Conservation (phyloP, 1,284 basidiomycete species). For the Ganoderma boninense region DNA sequence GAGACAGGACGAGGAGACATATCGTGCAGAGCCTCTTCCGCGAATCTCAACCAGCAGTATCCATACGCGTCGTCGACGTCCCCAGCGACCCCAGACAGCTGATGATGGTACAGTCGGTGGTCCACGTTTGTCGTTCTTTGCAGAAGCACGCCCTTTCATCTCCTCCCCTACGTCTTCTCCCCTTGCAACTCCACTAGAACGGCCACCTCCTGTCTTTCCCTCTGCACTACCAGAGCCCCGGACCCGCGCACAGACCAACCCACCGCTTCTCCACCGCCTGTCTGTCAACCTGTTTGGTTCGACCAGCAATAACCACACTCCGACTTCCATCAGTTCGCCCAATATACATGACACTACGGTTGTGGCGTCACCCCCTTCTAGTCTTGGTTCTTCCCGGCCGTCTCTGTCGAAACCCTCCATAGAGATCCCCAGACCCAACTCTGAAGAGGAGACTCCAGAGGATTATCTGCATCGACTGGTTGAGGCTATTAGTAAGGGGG, state of each 20-base stretch:
- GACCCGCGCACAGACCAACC: conserved; percentile 72
- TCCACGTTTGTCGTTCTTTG: conserved; percentile 30
- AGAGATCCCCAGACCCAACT: conserved; percentile 59
- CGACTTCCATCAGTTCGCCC: conserved; percentile 39
- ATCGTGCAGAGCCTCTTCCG: conserved; percentile 21
- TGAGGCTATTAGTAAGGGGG: conserved; percentile 73
- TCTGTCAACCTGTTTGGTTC: conserved; percentile 74
- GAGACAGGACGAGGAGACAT: conserved; percentile 22
- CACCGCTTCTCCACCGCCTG: conserved; percentile 72
- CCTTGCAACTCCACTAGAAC: conserved; percentile 27
- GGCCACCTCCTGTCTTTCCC: conserved; percentile 30
- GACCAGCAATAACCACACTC: conserved; percentile 40
- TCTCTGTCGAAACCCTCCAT: conserved; percentile 54
- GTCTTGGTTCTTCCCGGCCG: conserved; percentile 52
- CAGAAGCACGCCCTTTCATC: conserved; percentile 22
- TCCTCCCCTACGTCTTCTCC: conserved; percentile 29
- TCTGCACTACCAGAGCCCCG: conserved; percentile 41
- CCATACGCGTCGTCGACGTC: conserved; percentile 31
- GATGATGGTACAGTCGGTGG: conserved; percentile 32
- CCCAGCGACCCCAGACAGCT: conserved; percentile 41
- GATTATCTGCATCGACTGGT: conserved; percentile 72
- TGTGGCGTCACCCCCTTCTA: conserved; percentile 44
- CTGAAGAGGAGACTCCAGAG: conserved; percentile 73
- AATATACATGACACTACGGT: conserved; percentile 34
- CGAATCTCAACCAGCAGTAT: conserved; percentile 22